phyloP scores from a whole-genome alignment of 495 filamentous ascomycete genomes.

The Podospora didyma region DNA sequence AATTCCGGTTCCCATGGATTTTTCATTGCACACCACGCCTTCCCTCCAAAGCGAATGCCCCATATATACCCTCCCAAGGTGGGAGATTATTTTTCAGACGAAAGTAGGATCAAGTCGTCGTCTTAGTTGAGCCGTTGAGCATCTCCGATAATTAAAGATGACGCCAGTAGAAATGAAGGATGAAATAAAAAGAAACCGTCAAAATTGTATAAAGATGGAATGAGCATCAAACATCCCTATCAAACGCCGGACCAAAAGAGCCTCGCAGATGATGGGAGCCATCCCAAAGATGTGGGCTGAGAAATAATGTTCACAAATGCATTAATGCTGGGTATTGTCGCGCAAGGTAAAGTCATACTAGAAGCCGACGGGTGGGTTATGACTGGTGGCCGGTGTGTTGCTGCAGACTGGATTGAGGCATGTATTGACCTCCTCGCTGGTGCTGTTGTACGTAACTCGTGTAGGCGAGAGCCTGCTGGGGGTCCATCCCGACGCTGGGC shows the following conservation, averaged over 20 bases:
- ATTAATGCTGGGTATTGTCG: conserved; percentile 51
- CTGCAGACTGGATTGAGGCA: conserved; percentile 52
- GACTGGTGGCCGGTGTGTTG: conserved; percentile 54
- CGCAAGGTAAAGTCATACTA: conserved; percentile 31
- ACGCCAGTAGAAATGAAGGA: conserved; percentile 14
- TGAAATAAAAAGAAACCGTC: conserved; percentile 7
- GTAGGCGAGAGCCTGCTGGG: conserved; percentile 58
- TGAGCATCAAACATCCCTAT: conserved; percentile 25
- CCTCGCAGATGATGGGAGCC: conserved; percentile 18
- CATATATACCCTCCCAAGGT: not conserved
- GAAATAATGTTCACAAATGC: conserved; percentile 41
- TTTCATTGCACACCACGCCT: conserved; percentile 1
- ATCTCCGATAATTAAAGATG: conserved; percentile 1
- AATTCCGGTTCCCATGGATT: conserved; percentile 2
- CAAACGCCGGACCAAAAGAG: conserved; percentile 26
- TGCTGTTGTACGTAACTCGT: conserved; percentile 54
- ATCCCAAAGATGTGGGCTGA: conserved; percentile 20
- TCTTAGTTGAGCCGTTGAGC: too few relatives aligned
- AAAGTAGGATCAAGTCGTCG: not conserved
- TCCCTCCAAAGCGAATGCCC: not conserved
- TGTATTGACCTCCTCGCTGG: conserved; percentile 44
- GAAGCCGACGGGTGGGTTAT: conserved; percentile 21
- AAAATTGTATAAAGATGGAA: conserved; percentile 22
- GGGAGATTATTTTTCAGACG: not conserved
- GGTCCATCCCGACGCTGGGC: conserved; percentile 51